Evolutionary conservation across 352 stramenopile species (phyloP).

Genomic region (Globisporangium middletonii): DNA sequence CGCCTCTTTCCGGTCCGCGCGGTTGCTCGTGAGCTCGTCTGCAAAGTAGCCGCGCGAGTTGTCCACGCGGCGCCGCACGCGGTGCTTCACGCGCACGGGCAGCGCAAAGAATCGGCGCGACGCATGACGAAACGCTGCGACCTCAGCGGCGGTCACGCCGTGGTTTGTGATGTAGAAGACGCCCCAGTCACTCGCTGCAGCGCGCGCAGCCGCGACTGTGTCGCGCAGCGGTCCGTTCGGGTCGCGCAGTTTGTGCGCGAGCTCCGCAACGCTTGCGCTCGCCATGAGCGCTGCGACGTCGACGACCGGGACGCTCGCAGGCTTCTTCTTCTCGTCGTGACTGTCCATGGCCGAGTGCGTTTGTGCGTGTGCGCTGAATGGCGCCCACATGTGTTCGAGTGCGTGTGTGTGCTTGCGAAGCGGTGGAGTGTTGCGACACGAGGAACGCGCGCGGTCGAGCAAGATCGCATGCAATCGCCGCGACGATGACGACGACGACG

Average conservation of each 20-base stretch:
- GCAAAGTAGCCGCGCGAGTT: constrained; percentile 93
- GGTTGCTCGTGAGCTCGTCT: constrained; percentile 92
- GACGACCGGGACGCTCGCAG: constrained; percentile 28
- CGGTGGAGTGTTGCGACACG: too few species aligned
- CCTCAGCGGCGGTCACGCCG: constrained; percentile 45
- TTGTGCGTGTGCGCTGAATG: constrained; percentile 3
- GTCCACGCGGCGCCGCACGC: constrained; percentile 51
- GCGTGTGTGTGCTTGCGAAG: background rate
- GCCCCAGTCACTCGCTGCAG: constrained; percentile 75
- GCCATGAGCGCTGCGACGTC: constrained; percentile 46
- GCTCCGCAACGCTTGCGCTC: constrained; percentile 23
- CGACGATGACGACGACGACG: too few species aligned
- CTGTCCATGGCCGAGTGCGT: constrained; percentile 24
- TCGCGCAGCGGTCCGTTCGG: constrained; percentile 12
- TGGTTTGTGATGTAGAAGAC: constrained; percentile 93
- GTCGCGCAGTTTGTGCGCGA: constrained; percentile 19
- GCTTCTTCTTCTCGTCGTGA: background rate
- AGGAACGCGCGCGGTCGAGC: background rate
- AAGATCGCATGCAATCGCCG: background rate
- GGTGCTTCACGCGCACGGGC: constrained; percentile 45
- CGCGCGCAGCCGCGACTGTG: constrained; percentile 35
- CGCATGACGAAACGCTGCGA: constrained; percentile 52
- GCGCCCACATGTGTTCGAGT: too few species aligned
- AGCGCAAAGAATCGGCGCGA: constrained; percentile 85
- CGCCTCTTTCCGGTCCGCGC: constrained; percentile 88